Evolutionary conservation across 805 yeast species (phyloP).

Genomic region (Candida berthetii): DNA sequence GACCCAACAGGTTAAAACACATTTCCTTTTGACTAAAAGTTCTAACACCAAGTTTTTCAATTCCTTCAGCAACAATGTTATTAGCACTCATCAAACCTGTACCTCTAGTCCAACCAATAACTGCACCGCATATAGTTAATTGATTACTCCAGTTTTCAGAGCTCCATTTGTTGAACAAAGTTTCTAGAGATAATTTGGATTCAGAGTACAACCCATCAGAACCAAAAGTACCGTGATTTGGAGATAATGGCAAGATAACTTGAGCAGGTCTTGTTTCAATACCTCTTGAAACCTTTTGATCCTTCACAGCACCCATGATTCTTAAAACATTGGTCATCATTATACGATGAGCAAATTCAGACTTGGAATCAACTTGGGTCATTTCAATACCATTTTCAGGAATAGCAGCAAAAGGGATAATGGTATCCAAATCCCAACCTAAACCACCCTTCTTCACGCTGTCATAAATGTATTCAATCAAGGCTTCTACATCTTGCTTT

Average conservation of each 20-base stretch:
- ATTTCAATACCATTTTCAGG: conserved; percentile 98
- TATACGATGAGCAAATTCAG: conserved; percentile 97
- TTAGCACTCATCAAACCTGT: conserved; percentile 98
- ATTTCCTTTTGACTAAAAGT: conserved; percentile 98
- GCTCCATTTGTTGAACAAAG: conserved; percentile 97
- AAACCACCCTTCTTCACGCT: conserved; percentile 82
- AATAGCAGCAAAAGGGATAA: conserved; percentile 97
- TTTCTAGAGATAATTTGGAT: conserved; percentile 92
- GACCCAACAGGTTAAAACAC: conserved; percentile 97
- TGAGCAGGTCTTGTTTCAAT: conserved; percentile 97
- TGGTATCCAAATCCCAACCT: conserved; percentile 96
- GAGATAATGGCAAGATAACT: conserved; percentile 92
- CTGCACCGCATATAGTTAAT: conserved; percentile 95
- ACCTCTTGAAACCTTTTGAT: conserved; percentile 68
- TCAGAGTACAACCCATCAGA: conserved; percentile 98
- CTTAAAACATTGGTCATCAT: conserved; percentile 96
- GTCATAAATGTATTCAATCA: conserved; percentile 80
- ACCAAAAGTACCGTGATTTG: conserved; percentile 99
- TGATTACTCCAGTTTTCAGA: conserved; percentile 96
- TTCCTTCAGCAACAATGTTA: conserved; percentile 96
- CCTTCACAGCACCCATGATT: conserved; percentile 84
- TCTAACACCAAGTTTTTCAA: conserved; percentile 92
- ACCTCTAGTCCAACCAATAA: conserved; percentile 99
- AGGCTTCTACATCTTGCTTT: conserved; percentile 83
- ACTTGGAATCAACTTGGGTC: conserved; percentile 87